phyloP scores from a whole-genome alignment of 495 filamentous ascomycete genomes.

The Neurospora pannonica region DNA sequence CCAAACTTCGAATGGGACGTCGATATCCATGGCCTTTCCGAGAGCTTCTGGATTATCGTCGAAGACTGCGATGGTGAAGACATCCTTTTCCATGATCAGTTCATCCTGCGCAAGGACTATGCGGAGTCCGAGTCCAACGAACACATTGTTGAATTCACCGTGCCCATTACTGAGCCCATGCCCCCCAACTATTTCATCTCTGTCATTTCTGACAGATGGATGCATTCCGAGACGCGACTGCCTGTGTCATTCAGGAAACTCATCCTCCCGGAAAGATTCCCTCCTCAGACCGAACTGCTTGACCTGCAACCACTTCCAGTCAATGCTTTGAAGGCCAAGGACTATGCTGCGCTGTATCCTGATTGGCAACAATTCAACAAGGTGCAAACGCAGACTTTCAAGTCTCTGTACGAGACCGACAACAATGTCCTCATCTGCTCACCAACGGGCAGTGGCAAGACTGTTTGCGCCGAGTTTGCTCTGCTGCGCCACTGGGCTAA shows the following conservation, averaged over 20 bases:
- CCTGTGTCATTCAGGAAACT: constrained; percentile 92
- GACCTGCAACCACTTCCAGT: constrained; percentile 88
- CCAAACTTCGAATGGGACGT: constrained; percentile 98
- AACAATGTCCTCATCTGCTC: constrained; percentile 89
- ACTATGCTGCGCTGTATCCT: constrained; percentile 74
- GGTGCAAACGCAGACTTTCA: constrained; percentile 94
- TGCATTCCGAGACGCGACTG: constrained; percentile 92
- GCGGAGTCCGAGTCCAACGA: constrained; percentile 73
- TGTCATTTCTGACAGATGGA: constrained; percentile 89
- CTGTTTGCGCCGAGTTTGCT: constrained; percentile 91
- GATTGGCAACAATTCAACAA: constrained; percentile 90
- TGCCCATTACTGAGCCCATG: constrained; percentile 94
- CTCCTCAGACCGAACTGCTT: constrained; percentile 79
- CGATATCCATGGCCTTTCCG: constrained; percentile 71
- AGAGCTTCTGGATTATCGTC: constrained; percentile 93
- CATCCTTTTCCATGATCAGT: constrained; percentile 91
- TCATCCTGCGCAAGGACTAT: constrained; percentile 80
- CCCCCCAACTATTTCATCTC: constrained; percentile 98
- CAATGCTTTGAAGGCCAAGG: constrained; percentile 74
- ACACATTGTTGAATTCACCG: constrained; percentile 95
- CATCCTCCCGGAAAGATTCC: constrained; percentile 90
- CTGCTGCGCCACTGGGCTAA: constrained; percentile 81
- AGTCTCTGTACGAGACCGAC: constrained; percentile 78
- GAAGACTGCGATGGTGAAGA: constrained; percentile 98
- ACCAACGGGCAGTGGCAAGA: constrained; percentile 90